Evolutionary conservation across 75 land plant genomes (phyloP), one percentile per base, ranked within the genome.

Genomic region (Pinus taeda): DNA sequence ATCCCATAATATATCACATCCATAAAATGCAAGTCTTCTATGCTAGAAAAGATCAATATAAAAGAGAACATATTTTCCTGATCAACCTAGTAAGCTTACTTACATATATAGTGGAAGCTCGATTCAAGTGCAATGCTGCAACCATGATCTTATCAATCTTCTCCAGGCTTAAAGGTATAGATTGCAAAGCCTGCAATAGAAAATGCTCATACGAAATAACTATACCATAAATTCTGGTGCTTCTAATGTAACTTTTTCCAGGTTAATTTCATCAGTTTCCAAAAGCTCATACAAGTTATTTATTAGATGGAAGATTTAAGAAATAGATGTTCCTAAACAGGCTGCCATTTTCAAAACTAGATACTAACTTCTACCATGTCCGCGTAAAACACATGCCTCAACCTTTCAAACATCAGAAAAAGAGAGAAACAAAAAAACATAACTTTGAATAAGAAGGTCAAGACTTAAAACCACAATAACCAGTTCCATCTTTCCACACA

Each of bases 61-160:
- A 65, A 65, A 15, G 36, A 30, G 18, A 33, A 33, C 4, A 65
- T 15, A 30, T 15, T 15, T 33, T 65, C 37, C 42, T 15, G 17
- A 65, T 65, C 36, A 65, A 65, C 14, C 37, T 15, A 6, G 20
- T 15, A 17, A 74, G 13, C 13, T 15, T 6, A 88, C 88, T 84
- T 60, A 92, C 96, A 80, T 90, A 88, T 57, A 92, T 64, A 9
- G 87, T 29, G 45, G 85, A 80, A 67, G 95, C 97, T 33, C 97
- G 81, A 72, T 94, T 94, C 58, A 92, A 76, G 81, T 80, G 85
- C 24, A 94, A 36, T 24, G 79, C 76, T 24, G 86, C 86, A 64
- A 90, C 75, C 60, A 88, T 66, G 29, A 76, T 78, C 64, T 57
- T 76, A 21, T 79, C 85, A 76, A 72, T 79, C 53, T 82, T 88